Base-by-base conservation (phyloP, 176 grass and related monocot genomes). In the Aegilops sharonensis region DNA sequence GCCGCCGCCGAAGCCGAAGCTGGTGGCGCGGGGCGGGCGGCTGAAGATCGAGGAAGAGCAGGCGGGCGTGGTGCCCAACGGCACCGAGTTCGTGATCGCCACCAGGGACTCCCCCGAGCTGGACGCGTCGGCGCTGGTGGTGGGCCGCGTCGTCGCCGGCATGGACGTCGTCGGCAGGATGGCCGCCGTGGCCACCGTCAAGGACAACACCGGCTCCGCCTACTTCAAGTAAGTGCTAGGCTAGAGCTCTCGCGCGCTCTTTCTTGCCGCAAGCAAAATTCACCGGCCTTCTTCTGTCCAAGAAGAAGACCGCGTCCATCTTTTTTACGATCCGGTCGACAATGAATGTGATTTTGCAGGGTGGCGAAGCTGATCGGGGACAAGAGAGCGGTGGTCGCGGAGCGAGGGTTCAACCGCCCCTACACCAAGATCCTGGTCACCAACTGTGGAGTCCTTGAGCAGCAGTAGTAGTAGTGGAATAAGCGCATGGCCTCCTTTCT, bases 291-390 rank as follows among this genome's bases (percentile, higher is more conserved):
- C 9, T 71, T 72, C 9, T 72, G 24, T 75, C 12, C 13, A 18
- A 8, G 42, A 11, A 42, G 40, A 42, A 42, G 75, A 59, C 13
- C 35, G 18, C 30, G 20, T 77, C 27, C 27, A 27, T 27, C 27
- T 27, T 30, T 20, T 35, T 35, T 18, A 1, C 6, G 40, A 45
- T 45, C 2, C 6, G 40, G 12, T 45, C 2, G 43, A 5, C 0
- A 48, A 48, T 4, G 12, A 4, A 27, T 45, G 9, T 85, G 62
- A 27, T 32, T 54, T 17, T 85, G 78, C 90, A 98, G 93, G 54
- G 95, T 95, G 86, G 95, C 93, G 21, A 98, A 98, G 89, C 72
- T 98, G 79, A 98, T 98, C 5, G 95, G 95, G 10, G 95, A 98
- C 86, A 98, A 95, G 89, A 92, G 95, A 76, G 95, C 95, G 3